Evolutionary conservation across 1,284 basidiomycete species (phyloP).

Genomic region (Heimioporus retisporus): DNA sequence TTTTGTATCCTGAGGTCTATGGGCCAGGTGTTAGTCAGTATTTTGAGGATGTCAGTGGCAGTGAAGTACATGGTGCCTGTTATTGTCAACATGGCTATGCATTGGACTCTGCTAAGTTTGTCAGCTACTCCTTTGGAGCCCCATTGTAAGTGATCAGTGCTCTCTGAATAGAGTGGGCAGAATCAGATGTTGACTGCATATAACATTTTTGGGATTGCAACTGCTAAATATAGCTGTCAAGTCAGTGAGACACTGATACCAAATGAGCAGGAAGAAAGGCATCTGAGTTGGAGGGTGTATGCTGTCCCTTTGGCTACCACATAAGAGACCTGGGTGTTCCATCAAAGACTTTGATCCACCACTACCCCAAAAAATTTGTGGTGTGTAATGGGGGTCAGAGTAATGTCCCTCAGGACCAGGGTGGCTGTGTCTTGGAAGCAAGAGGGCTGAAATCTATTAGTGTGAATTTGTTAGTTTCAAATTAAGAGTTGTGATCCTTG

Average conservation of each 20-base stretch:
- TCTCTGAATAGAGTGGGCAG: constrained; percentile 9
- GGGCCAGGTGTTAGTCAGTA: not conserved
- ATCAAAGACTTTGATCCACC: not conserved
- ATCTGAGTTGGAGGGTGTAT: constrained; percentile 15
- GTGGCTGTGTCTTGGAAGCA: no score
- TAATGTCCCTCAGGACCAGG: no score
- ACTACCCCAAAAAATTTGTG: not conserved
- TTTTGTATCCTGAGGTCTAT: not conserved
- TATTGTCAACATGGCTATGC: not conserved
- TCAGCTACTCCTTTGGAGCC: not conserved
- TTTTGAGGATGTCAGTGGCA: not conserved
- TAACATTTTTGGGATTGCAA: constrained; percentile 39
- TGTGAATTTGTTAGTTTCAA: not conserved
- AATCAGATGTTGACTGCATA: constrained; percentile 45
- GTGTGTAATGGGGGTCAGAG: not conserved
- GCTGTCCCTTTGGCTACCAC: constrained; percentile 4
- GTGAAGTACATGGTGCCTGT: not conserved
- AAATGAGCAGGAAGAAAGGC: not conserved
- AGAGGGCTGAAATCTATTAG: not conserved
- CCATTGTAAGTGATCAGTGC: not conserved
- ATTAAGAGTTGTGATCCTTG: not conserved
- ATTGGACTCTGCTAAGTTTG: constrained; percentile 41
- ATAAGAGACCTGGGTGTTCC: not conserved
- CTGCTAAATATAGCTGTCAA: not conserved
- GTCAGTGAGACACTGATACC: not conserved